Evolutionary conservation across 2,329 filamentous ascomycete genomes (phyloP), one percentile per base, ranked within the genome.

Genomic region (Pseudocercospora musae): DNA sequence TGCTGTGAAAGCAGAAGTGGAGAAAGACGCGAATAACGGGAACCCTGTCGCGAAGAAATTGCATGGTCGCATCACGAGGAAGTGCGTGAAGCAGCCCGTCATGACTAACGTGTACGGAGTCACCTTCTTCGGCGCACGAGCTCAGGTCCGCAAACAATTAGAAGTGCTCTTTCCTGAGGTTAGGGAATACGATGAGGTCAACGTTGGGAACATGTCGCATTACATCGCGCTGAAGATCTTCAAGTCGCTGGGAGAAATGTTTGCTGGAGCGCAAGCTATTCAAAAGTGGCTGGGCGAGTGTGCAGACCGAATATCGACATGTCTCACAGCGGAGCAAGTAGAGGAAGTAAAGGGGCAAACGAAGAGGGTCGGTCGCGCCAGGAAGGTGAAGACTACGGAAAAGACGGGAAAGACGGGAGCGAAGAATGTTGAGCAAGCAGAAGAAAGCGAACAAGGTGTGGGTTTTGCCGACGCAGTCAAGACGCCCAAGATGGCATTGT

Each of bases 101-200:
- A 99, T 99, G 95, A 99, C 95, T 23, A 99, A 99, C 68, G 95
- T 99, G n/a, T 99, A 99, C 72, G 95, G 95, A 57, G 95, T 99
- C 52, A 99, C 95, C 0, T 97, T 93, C 73, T 80, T 88, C 37
- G 95, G 95, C n/a, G 95, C 95, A 3, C 92, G 90, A 76, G 86
- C 85, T 67, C 95, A 99, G 76, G 92, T 99, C 2, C 82, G 84
- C 69, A 93, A 87, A 76, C 92, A 97, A 75, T 82, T 99, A 10
- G 84, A 90, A 21, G 84, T 86, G 9, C 81, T 91, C 2, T 89
- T 95, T 68, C 95, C 78, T 2, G 82, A 80, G 1, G 73, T 86
- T 10, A 62, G 59, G n/a, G 4, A 13, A 2, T 27, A 52, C 23
- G 61, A 65, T 46, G 21, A 48, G 7, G 53, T 67, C 31, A 78